Conservation (phyloP, 2,329 filamentous ascomycete species). For the Microcyclospora tardicrescens region DNA sequence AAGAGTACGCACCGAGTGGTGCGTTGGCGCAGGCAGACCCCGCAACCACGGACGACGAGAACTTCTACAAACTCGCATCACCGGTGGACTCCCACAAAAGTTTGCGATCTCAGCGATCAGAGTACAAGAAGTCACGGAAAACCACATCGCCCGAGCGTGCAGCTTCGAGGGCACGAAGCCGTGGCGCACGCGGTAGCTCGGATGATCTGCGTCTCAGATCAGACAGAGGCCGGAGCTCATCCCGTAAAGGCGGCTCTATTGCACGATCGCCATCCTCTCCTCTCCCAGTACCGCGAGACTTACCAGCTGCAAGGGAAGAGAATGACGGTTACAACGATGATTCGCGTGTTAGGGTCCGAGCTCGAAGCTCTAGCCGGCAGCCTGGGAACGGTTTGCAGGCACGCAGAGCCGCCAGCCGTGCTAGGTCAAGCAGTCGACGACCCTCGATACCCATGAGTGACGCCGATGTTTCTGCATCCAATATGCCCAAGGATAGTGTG, state of each 20-base stretch:
- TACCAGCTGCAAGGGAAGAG: constrained; percentile 49
- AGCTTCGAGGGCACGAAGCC: neutral
- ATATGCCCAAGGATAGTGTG: constrained; percentile 1
- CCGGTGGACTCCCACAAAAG: constrained; percentile 19
- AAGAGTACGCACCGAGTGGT: constrained; percentile 45
- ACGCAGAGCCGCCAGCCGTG: constrained; percentile 18
- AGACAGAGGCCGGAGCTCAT: constrained; percentile 44
- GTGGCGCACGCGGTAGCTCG: neutral
- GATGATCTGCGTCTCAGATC: neutral
- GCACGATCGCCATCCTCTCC: constrained; percentile 69
- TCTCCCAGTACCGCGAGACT: constrained; percentile 54
- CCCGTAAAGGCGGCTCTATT: constrained; percentile 45
- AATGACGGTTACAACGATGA: constrained; percentile 28
- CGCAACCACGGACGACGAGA: constrained; percentile 36
- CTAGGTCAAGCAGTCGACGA: constrained; percentile 12
- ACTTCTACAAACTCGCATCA: constrained; percentile 33
- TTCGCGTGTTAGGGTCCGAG: constrained; percentile 29
- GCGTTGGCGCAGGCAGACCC: constrained; percentile 35
- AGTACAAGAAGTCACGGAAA: neutral
- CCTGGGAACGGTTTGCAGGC: constrained; percentile 23
- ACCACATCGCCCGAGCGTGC: neutral
- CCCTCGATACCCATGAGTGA: neutral
- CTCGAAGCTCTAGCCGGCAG: constrained; percentile 37
- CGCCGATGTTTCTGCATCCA: constrained; percentile 1
- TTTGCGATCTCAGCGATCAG: constrained; percentile 1